Evolutionary conservation across 129 eudicot genomes (phyloP), one percentile per base, ranked within the genome.

Genomic region (Apium graveolens): DNA sequence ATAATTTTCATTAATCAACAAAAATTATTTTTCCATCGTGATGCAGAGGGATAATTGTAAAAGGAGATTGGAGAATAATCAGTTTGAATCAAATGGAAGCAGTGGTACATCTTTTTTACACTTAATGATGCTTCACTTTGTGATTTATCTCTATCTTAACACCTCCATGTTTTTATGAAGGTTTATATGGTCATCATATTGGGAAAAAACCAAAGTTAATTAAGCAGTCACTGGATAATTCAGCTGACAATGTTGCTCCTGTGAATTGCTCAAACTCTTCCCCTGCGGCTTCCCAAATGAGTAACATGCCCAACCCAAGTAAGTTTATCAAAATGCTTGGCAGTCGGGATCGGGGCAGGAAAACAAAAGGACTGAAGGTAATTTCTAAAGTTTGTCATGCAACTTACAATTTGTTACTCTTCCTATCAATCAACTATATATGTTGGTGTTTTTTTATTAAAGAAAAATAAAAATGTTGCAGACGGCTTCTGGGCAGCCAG

Each of bases 201-300:
- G 48, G 74, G 70, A 86, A 90, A 90, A 90, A 84, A 79, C 90
- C 79, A 27, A 88, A 88, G 89, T 74, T 82, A 75, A 70, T 85
- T 81, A 88, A 86, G 70, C 88, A 85, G 42, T 84, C 85, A 73
- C 84, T 86, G 26, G 88, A 91, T 82, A 86, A 79, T 75, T 82
- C 87, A 72, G 81, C 86, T 81, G 94, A 89, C 70, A 93, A 77
- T 79, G 77, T 81, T 66, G 79, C 73, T 76, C 85, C 86, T 27
- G 80, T 79, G 82, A 83, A 80, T 80, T 90, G 91, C 60, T 85
- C 89, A 79, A 78, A 74, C 78, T 81, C 89, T 80, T 88, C 92
- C 82, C 88, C 96, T 65, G 98, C 79, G 78, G 96, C 93, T 81
- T 91, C 98, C 87, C 97, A 88, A 75, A 94, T 91, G 91, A 95